Evolutionary conservation across 768 basidiomycete genomes (phyloP).

Genomic region (Collybia nuda): DNA sequence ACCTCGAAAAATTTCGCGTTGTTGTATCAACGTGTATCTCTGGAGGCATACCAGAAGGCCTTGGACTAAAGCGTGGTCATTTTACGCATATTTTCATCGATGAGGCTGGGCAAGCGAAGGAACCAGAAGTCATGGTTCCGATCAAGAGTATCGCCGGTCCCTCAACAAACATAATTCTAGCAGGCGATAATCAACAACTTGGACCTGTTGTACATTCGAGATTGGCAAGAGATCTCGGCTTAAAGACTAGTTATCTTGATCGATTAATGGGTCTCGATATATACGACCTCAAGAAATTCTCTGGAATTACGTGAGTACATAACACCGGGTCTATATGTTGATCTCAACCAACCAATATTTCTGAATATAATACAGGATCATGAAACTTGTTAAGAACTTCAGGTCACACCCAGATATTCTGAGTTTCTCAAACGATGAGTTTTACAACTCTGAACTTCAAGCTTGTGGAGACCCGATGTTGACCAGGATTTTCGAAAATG

Average conservation of each 20-base stretch:
- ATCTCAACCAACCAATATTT: too few species aligned
- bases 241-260: slow-evolving; percentile 63
- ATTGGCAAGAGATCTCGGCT: slow-evolving; percentile 54
- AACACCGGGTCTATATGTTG: neutral
- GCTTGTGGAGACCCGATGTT: slow-evolving; percentile 39
- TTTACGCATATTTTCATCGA: slow-evolving; percentile 71
- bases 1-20: slow-evolving; percentile 44
- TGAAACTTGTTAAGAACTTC: slow-evolving; percentile 66
- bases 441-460: slow-evolving; percentile 56
- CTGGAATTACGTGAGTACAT: slow-evolving; percentile 26
- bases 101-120: slow-evolving; percentile 72
- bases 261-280: slow-evolving; percentile 48
- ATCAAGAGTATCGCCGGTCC: slow-evolving; percentile 59
- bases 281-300: slow-evolving; percentile 33
- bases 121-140: slow-evolving; percentile 63
- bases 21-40: slow-evolving; percentile 67
- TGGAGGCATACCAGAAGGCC: slow-evolving; percentile 50
- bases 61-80: slow-evolving; percentile 60
- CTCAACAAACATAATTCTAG: slow-evolving; percentile 57
- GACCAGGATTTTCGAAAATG: slow-evolving; percentile 37
- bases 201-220: slow-evolving; percentile 65
- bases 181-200: slow-evolving; percentile 72
- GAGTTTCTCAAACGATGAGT: slow-evolving; percentile 59
- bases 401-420: slow-evolving; percentile 65
- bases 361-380: slow-evolving; percentile 49